phyloP scores from a whole-genome alignment of 1,284 basidiomycete genomes.

The Trichosporon ovoides region DNA sequence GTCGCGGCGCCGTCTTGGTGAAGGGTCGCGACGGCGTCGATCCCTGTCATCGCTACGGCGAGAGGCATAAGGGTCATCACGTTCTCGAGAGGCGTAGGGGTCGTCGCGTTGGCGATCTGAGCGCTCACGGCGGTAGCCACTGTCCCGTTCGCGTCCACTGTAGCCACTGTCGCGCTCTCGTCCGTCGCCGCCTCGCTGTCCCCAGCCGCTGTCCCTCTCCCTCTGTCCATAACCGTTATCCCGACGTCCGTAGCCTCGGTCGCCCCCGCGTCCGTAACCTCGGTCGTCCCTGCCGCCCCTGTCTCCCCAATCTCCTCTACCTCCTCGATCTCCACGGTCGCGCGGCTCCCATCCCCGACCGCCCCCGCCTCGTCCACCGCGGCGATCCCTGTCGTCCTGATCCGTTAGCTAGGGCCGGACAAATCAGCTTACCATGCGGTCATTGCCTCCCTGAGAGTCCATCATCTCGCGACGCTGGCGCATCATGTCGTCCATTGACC shows the following conservation, averaged over 20 bases:
- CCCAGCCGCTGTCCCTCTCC: conserved; percentile 5
- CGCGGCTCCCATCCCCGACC: no score
- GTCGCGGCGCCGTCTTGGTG: neutral
- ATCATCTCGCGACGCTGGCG: conserved; percentile 17
- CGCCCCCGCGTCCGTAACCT: conserved; percentile 7
- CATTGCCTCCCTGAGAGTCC: conserved; percentile 4
- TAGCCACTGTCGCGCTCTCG: conserved; percentile 17
- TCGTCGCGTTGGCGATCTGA: no score
- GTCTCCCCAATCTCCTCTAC: neutral
- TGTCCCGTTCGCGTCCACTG: conserved; percentile 12
- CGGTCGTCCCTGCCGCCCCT: neutral
- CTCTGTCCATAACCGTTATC: neutral
- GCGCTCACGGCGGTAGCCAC: conserved; percentile 2
- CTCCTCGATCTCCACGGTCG: conserved; percentile 9
- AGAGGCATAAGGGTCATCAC: neutral
- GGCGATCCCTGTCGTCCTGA: conserved; percentile 11
- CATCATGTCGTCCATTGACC: conserved; percentile 16
- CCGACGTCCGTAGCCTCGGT: conserved; percentile 5
- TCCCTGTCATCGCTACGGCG: neutral
- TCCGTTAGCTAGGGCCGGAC: neutral
- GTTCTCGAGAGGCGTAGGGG: neutral
- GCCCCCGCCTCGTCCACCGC: conserved; percentile 1
- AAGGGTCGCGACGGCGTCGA: neutral
- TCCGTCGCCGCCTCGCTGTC: neutral
- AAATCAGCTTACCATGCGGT: neutral